Evolutionary conservation across 164 flowering plant genomes (phyloP).

Genomic region (Akebia trifoliata): DNA sequence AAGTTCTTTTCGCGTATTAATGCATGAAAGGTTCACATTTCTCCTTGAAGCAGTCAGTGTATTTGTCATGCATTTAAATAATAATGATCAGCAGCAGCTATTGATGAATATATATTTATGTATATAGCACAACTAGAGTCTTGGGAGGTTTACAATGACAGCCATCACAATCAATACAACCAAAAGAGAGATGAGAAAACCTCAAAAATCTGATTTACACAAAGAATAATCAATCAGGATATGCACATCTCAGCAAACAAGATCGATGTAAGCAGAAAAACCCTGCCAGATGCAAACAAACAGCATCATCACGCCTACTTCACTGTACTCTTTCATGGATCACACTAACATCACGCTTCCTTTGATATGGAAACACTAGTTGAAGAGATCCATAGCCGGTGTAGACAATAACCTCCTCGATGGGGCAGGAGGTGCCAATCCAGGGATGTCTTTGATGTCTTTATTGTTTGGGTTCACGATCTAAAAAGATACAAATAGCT

Average conservation of each 20-base stretch:
- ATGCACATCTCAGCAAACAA: slow-evolving; percentile 22
- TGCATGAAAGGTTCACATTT: no score
- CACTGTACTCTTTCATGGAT: no score
- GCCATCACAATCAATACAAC: not conserved
- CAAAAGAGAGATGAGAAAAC: not conserved
- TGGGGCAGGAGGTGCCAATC: slow-evolving; percentile 91
- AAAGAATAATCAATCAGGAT: slow-evolving; percentile 14
- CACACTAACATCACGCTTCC: not conserved
- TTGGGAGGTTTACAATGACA: slow-evolving; percentile 4
- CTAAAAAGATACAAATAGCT: slow-evolving; percentile 26
- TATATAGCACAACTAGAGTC: not conserved
- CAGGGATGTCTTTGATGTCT: slow-evolving; percentile 79
- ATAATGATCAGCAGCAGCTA: no score
- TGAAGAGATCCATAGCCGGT: slow-evolving; percentile 15
- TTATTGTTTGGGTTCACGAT: slow-evolving; percentile 83
- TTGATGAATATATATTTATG: no score
- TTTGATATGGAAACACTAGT: slow-evolving; percentile 6
- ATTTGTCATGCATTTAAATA: not conserved
- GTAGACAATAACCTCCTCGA: slow-evolving; percentile 65
- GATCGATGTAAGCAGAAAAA: not conserved
- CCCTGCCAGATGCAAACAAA: not conserved
- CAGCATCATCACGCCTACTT: no score
- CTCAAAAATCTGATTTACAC: slow-evolving; percentile 17
- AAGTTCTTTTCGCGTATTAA: no score
- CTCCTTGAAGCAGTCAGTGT: no score